Conservation (phyloP, 208 protist species). For the Leishmania martiniquensis region DNA sequence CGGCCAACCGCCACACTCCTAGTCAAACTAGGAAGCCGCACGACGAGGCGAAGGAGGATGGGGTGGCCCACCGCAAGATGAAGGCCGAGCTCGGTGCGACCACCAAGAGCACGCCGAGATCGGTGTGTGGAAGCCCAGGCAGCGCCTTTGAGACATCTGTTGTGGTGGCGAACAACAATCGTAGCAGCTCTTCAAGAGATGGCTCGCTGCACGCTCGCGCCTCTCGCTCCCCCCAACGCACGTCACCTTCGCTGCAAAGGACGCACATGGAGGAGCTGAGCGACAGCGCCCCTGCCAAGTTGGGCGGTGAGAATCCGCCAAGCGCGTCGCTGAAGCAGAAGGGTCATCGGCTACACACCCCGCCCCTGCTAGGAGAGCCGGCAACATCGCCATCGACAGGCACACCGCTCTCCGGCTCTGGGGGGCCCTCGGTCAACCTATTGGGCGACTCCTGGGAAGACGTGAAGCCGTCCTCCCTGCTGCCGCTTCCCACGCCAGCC, state of each 20-base stretch:
- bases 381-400: neutral
- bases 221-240: conserved; percentile 8
- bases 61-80: neutral
- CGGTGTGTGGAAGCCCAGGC: conserved; percentile 4
- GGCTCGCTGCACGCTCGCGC: neutral
- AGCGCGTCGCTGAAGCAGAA: neutral
- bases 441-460: conserved; percentile 25
- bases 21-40: neutral
- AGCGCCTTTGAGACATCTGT: too few relatives aligned
- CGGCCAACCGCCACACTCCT: conserved; percentile 17
- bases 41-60: neutral
- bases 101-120: neutral
- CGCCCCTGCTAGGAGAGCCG: neutral
- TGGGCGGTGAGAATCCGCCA: neutral
- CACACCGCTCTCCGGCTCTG: neutral
- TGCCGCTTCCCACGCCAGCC: neutral
- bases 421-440: neutral
- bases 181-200: neutral
- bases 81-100: neutral
- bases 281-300: neutral
- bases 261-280: conserved; percentile 8
- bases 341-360: neutral
- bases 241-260: neutral
- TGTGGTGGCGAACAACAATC: too few relatives aligned
- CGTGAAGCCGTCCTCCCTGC: neutral